A percentile compares a stretch with the other conserved stretches of the same genome.
Conservation (phyloP, 176 grass and related monocot species). For the Thinopyrum elongatum region DNA sequence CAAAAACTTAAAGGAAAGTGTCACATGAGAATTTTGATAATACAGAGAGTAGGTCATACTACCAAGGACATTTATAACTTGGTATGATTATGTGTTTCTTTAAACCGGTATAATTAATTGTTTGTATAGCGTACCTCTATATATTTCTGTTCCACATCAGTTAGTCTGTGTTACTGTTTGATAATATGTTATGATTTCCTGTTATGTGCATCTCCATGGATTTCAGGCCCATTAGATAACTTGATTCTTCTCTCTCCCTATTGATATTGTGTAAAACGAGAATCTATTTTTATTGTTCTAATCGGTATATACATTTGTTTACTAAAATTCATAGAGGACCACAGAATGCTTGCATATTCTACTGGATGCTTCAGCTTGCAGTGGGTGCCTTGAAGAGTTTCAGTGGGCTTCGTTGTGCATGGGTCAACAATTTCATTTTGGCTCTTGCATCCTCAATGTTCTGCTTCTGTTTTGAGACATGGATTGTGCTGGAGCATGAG, state of each 20-base stretch:
- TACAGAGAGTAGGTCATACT: not conserved
- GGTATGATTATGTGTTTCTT: not conserved
- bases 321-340: constrained; percentile 56
- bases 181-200: constrained; percentile 9
- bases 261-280: not conserved
- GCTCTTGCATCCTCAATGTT: constrained; percentile 82
- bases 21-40: not conserved
- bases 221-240: constrained; percentile 14
- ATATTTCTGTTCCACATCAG: not conserved
- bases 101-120: not conserved
- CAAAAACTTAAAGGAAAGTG: not conserved
- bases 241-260: not conserved
- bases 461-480: constrained; percentile 86
- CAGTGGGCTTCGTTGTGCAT: constrained; percentile 51
- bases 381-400: constrained; percentile 60
- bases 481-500: constrained; percentile 86
- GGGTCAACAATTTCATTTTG: constrained; percentile 66
- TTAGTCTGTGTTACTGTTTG: not conserved
- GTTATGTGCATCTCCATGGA: not conserved
- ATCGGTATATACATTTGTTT: constrained; percentile 21
- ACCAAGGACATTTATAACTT: not conserved
- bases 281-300: constrained; percentile 3
- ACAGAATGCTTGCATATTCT: constrained; percentile 61
- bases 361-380: constrained; percentile 74
- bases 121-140: not conserved